Percentiles rank a stretch among this genome's conserved stretches.
Conservation (phyloP, 2,329 filamentous ascomycete genomes). For the Trichoderma simmonsii region DNA sequence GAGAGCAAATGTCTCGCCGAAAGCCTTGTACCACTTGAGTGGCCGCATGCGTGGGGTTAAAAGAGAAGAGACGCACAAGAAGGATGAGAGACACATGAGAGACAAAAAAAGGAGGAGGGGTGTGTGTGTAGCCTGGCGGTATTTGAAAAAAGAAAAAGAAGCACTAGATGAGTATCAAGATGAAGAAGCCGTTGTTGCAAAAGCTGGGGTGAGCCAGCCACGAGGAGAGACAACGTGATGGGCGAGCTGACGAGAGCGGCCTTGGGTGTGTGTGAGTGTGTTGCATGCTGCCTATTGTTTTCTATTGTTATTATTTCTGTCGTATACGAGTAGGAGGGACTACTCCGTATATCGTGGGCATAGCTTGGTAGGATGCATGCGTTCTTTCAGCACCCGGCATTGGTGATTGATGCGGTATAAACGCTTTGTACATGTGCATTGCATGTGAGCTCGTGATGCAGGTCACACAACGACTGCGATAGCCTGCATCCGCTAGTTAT, state of each 20-base stretch:
- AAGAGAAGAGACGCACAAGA: neutral
- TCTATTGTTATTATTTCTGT: neutral
- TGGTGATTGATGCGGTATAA: neutral
- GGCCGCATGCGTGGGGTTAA: constrained; percentile 9
- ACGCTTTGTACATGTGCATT: neutral
- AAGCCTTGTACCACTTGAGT: neutral
- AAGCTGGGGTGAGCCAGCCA: constrained; percentile 11
- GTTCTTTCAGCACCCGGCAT: neutral
- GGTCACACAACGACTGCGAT: neutral
- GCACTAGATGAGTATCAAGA: neutral
- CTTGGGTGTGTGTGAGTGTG: neutral
- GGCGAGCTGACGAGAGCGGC: constrained; percentile 8
- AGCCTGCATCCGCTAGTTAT: neutral
- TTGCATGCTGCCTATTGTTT: neutral
- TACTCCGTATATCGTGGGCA: neutral
- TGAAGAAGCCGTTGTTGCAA: neutral
- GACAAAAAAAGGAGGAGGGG: neutral
- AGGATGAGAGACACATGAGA: neutral
- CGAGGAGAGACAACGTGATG: constrained; percentile 6
- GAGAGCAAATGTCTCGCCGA: constrained; percentile 6
- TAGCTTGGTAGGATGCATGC: neutral
- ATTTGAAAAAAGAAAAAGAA: neutral
- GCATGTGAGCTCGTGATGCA: constrained; percentile 6
- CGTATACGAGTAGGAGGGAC: neutral
- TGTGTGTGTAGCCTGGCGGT: neutral